Base-by-base conservation (phyloP, 139 green algal species). In the Nannochloris sp. region DNA sequence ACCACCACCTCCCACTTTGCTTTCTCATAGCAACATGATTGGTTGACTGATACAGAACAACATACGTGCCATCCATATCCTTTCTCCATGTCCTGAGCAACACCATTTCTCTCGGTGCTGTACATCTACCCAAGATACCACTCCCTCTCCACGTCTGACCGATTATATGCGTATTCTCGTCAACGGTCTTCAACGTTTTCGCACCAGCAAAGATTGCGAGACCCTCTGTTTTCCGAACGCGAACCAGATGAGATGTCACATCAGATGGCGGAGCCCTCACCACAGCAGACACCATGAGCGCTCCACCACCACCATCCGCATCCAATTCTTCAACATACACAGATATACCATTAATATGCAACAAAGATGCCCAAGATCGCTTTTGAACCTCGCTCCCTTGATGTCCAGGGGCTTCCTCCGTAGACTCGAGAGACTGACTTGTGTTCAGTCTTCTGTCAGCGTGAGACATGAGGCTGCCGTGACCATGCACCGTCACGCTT, bases 31-130 rank as follows among this genome's bases (percentile, higher is more conserved):
- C 16, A 7, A 31, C 44, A 50, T 77, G 68, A 18, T 66, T 67
- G 7, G 68, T 72, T 9, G 59, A 62, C 56, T 78, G 64, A 44
- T 78, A 74, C 44, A 84, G 59, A 18, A 84, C 71, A 24, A 84
- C 76, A 64, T 73, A 82, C 1, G 70, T 78, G 36, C 78, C 78
- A 61, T 84, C 77, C 5, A 65, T 62, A 36, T 84, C 78, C 31
- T 72, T 68, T 9, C 78, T 66, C 71, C 71, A 84, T 4, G 65
- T 75, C 15, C 77, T 72, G 37, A 82, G 55, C 43, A 84, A 37
- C 6, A 78, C 57, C 16, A 73, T 44, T 67, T 80, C 60, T 14
- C 74, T 57, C 2, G 74, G 65, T 8, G 71, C 71, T 8, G n/a
- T 48, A 3, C 50, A 49, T 25, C 36, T 54, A 40, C 60, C 60